These are phyloP conservation scores for Phytophthora macrochlamydospora DNA, from an alignment of 352 stramenopile species.

Conservation along the genomic window DNA sequence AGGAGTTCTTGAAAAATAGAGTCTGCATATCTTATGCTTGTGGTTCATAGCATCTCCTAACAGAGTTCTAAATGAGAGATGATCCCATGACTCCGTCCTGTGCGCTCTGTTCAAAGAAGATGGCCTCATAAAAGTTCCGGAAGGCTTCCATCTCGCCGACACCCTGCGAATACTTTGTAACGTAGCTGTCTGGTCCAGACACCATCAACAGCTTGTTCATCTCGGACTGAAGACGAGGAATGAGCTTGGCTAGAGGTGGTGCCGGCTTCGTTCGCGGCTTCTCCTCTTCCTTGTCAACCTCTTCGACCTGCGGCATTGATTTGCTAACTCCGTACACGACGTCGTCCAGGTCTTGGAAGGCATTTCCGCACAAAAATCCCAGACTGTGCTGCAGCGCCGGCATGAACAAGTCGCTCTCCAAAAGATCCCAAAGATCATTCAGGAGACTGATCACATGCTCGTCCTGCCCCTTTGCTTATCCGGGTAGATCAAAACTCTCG, in stretches of 20 bases:
- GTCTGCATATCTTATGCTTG: neutral
- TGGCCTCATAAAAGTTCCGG: conserved; percentile 83
- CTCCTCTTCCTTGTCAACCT: conserved; percentile 23
- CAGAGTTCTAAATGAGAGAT: conserved; percentile 41
- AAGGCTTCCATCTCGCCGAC: conserved; percentile 83
- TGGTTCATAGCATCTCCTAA: neutral
- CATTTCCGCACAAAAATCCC: conserved; percentile 76
- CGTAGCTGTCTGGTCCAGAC: conserved; percentile 56
- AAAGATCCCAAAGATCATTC: conserved; percentile 83
- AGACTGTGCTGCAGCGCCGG: conserved; percentile 75
- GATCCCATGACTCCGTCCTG: conserved; percentile 38
- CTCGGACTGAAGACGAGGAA: conserved; percentile 75
- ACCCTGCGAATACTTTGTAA: conserved; percentile 77
- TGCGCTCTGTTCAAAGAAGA: conserved; percentile 76
- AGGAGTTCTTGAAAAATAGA: neutral
- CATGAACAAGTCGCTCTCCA: conserved; percentile 80
- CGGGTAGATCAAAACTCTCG: conserved; percentile 76
- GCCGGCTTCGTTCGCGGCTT: conserved; percentile 43
- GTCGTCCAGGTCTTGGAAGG: conserved; percentile 82
- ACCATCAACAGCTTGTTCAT: conserved; percentile 72
- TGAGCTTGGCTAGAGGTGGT: conserved; percentile 78
- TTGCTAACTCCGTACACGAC: conserved; percentile 62
- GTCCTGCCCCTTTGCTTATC: conserved; percentile 72
- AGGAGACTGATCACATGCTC: conserved; percentile 80
- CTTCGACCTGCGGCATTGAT: conserved; percentile 21